Conservation (phyloP, 2,329 filamentous ascomycete genomes). For the Lachnellula occidentalis region DNA sequence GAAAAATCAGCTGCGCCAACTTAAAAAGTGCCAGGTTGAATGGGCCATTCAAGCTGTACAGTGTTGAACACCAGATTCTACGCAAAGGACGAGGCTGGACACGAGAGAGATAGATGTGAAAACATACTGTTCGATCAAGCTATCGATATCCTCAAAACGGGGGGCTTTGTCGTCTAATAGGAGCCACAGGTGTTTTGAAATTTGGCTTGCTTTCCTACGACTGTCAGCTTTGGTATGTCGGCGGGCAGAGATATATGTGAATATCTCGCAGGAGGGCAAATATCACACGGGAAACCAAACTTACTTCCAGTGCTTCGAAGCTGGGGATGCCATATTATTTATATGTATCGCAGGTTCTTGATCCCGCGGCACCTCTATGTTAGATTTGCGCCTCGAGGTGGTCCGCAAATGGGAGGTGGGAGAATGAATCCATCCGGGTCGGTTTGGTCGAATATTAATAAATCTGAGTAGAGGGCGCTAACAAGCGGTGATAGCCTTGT, state of each 20-base stretch:
- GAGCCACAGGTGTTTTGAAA: constrained; percentile 43
- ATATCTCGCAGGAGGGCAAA: background rate
- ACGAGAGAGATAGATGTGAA: background rate
- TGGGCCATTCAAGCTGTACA: too few species aligned
- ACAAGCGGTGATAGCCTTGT: too few species aligned
- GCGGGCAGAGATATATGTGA: background rate
- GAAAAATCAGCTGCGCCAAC: too few species aligned
- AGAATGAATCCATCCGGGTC: constrained; percentile 26
- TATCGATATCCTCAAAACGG: constrained; percentile 43
- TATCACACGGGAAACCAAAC: constrained; percentile 20
- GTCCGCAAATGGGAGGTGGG: constrained; percentile 24
- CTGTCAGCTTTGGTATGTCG: constrained; percentile 12
- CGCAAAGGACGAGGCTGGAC: too few species aligned
- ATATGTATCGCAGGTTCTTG: constrained; percentile 15
- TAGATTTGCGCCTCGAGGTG: constrained; percentile 48
- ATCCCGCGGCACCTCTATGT: constrained; percentile 49
- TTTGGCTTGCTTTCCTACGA: constrained; percentile 36
- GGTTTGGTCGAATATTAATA: too few species aligned
- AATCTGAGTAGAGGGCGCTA: too few species aligned
- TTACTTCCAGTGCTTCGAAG: constrained; percentile 48
- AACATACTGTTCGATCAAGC: constrained; percentile 28
- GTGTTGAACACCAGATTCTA: too few species aligned
- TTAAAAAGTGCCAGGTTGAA: too few species aligned
- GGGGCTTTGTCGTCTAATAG: constrained; percentile 43
- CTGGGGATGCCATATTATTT: constrained; percentile 28